Evolutionary conservation across 1,284 basidiomycete genomes (phyloP).

Genomic region (Cryptococcus maquisensis): DNA sequence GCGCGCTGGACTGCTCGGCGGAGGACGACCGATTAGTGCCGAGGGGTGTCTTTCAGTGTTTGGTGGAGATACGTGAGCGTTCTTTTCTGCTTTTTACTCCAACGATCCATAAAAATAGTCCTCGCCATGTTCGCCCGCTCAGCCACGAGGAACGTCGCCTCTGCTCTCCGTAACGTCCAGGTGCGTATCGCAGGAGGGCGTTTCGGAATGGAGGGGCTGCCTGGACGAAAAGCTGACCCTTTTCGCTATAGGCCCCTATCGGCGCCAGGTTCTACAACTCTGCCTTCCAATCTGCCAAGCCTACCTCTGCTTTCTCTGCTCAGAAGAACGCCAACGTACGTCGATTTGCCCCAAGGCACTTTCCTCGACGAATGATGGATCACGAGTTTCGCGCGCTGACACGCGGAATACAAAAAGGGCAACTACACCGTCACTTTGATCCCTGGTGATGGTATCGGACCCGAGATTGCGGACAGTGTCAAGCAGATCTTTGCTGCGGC

Average conservation of each 20-base stretch:
- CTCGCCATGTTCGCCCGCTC: conserved; percentile 33
- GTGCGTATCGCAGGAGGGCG: conserved; percentile 13
- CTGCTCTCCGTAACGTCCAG: conserved; percentile 34
- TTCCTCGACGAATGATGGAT: no score
- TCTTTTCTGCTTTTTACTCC: neutral
- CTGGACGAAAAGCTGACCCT: neutral
- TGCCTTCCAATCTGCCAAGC: conserved; percentile 49
- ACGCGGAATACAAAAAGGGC: conserved; percentile 57
- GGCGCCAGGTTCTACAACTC: conserved; percentile 37
- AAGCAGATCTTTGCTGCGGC: conserved; percentile 90
- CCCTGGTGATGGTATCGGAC: conserved; percentile 66
- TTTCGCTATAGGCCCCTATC: conserved; percentile 15
- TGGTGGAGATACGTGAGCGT: neutral
- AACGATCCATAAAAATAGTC: conserved; percentile 1
- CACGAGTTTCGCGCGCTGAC: neutral
- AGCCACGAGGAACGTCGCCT: conserved; percentile 20
- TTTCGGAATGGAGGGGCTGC: neutral
- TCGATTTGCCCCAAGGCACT: conserved; percentile 11
- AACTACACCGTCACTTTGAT: conserved; percentile 65
- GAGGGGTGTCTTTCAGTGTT: neutral
- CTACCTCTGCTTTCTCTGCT: conserved; percentile 80
- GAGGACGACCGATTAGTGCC: no score
- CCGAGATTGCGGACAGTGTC: conserved; percentile 94
- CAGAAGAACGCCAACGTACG: conserved; percentile 79
- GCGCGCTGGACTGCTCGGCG: no score